Evolutionary conservation across 163 green algal species (phyloP).

Genomic region (Chlorella variabilis): DNA sequence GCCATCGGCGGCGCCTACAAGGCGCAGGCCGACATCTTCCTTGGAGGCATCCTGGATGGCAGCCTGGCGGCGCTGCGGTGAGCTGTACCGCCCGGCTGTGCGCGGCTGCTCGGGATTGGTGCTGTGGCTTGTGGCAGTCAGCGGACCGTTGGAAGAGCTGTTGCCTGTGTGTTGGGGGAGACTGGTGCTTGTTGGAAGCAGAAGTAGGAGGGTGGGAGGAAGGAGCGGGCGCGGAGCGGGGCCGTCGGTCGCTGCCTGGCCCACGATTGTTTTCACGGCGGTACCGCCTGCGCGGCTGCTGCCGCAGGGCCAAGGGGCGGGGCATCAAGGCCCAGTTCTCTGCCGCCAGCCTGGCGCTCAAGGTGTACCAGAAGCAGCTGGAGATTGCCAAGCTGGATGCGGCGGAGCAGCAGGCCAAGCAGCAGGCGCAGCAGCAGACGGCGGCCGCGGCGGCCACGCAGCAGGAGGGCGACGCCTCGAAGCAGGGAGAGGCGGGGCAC

Average conservation of each 20-base stretch:
- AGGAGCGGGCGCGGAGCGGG: no score
- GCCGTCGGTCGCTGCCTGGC: no score
- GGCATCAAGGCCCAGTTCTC: conserved; percentile 57
- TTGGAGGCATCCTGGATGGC: conserved; percentile 72
- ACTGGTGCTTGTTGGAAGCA: no score
- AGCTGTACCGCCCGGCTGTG: no score
- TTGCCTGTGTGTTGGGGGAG: no score
- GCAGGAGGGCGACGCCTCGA: not conserved
- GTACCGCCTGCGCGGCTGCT: no score
- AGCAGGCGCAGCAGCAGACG: conserved; percentile 18
- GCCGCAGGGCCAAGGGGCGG: conserved; percentile 47
- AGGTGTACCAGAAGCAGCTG: conserved; percentile 61
- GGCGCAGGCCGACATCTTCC: conserved; percentile 70
- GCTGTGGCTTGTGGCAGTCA: no score
- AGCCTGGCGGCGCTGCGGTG: conserved; percentile 42
- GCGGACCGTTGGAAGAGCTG: no score
- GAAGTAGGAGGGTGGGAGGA: no score
- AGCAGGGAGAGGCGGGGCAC: not conserved
- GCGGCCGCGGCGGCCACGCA: conserved; percentile 3
- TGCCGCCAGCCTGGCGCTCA: conserved; percentile 51
- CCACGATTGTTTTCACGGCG: no score
- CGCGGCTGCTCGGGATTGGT: no score
- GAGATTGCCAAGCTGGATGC: conserved; percentile 68
- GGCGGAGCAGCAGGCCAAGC: conserved; percentile 24
- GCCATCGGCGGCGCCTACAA: conserved; percentile 85